A percentile compares a stretch with the other conserved stretches of the same genome.
Conservation (phyloP, 164 flowering plant genomes). For the Tetrastigma voinierianum region DNA sequence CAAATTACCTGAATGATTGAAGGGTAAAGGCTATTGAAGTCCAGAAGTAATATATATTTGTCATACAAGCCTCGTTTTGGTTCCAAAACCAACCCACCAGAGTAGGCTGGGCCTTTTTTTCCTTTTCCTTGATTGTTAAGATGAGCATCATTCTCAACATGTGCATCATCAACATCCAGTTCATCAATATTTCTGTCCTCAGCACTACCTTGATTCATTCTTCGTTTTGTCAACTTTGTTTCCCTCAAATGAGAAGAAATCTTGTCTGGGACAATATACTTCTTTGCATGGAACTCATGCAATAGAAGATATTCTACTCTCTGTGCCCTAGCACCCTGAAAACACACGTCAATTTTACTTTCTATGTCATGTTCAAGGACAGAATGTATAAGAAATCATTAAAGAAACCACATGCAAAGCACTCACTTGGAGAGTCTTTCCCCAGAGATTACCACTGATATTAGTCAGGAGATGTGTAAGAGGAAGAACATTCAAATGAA, state of each 20-base stretch:
- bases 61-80: slow-evolving; percentile 96
- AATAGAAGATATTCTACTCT: slow-evolving; percentile 92
- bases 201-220: slow-evolving; percentile 25
- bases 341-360: slow-evolving; percentile 4
- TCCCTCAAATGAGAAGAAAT: slow-evolving; percentile 55
- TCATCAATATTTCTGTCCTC: slow-evolving; percentile 49
- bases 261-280: slow-evolving; percentile 94
- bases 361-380: background rate
- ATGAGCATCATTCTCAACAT: slow-evolving; percentile 38
- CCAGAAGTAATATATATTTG: slow-evolving; percentile 90
- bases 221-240: slow-evolving; percentile 54
- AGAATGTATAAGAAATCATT: background rate
- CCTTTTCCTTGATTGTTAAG: slow-evolving; percentile 48
- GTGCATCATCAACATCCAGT: slow-evolving; percentile 33
- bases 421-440: slow-evolving; percentile 93
- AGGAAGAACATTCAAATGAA: slow-evolving; percentile 95
- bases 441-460: slow-evolving; percentile 98
- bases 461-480: slow-evolving; percentile 95
- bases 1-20: slow-evolving; percentile 92
- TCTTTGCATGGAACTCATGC: slow-evolving; percentile 92
- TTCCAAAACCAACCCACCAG: slow-evolving; percentile 97
- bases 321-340: slow-evolving; percentile 98
- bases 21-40: slow-evolving; percentile 99
- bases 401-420: background rate
- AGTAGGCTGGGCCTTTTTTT: slow-evolving; percentile 85